Evolutionary conservation across 192 early-diverging fungal genomes (phyloP).

Genomic region (Umbelopsis ramanniana): DNA sequence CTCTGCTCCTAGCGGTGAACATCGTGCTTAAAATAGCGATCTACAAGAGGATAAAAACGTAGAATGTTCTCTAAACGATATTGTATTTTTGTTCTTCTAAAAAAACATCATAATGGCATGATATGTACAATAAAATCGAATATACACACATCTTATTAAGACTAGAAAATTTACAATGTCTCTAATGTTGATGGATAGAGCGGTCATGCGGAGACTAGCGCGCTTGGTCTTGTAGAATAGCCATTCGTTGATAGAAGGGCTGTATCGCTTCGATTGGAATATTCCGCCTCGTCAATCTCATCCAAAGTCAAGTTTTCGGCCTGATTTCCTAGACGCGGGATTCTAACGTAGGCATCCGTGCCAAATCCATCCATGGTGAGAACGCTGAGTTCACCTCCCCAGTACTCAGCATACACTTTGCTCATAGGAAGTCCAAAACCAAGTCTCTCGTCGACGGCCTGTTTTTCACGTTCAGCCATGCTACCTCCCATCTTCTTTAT

Average conservation of each 20-base stretch:
- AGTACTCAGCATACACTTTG: conserved; percentile 93
- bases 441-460: conserved; percentile 50
- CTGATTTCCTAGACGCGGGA: conserved; percentile 74
- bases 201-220: conserved; percentile 2
- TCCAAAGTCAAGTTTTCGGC: conserved; percentile 54
- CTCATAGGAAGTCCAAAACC: conserved; percentile 95
- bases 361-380: conserved; percentile 87
- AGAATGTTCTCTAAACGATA: background rate
- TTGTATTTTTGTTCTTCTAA: background rate
- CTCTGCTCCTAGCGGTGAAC: background rate
- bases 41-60: background rate
- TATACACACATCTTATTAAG: background rate
- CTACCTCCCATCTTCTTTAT: conserved; percentile 79
- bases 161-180: conserved; percentile 10
- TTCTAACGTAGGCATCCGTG: conserved; percentile 90
- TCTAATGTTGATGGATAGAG: background rate
- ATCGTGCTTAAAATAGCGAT: background rate
- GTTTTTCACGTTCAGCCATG: conserved; percentile 45
- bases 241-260: background rate
- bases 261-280: background rate
- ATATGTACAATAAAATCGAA: conserved; percentile 10
- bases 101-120: background rate
- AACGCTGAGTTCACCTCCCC: conserved; percentile 88
- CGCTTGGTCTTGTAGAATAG: conserved; percentile 14
- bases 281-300: conserved; percentile 20